Evolutionary conservation across 148 eudicot genomes (phyloP).

Genomic region (Diospyros kaki): DNA sequence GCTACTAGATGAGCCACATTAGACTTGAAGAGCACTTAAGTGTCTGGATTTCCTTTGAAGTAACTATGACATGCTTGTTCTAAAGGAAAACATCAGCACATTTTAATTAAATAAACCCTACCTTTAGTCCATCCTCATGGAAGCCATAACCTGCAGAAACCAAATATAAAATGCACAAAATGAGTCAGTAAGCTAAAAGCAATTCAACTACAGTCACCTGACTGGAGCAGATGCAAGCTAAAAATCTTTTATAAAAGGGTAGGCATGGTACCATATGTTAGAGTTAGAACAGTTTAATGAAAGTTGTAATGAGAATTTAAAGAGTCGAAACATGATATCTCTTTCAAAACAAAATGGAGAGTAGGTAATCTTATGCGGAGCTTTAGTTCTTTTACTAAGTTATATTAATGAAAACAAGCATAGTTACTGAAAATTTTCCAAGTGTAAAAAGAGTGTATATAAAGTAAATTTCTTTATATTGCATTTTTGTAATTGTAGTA

Average conservation of each 20-base stretch:
- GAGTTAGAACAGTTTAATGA: not conserved
- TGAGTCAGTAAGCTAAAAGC: not conserved
- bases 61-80: not conserved
- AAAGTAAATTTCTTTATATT: not conserved
- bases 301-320: not conserved
- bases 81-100: not conserved
- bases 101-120: conserved; percentile 18
- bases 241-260: not conserved
- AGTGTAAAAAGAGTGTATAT: not conserved
- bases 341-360: not conserved
- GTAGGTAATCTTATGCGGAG: not conserved
- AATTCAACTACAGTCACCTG: no score
- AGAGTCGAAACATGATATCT: not conserved
- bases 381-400: not conserved
- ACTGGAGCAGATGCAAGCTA: no score
- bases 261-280: not conserved
- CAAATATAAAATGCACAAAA: not conserved
- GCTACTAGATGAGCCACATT: not conserved
- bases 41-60: not conserved
- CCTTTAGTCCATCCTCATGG: conserved; percentile 97
- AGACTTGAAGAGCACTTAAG: not conserved
- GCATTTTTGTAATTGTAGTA: not conserved
- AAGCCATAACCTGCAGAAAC: conserved; percentile 75
- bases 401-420: not conserved
- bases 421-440: not conserved